Evolutionary conservation across 768 basidiomycete genomes (phyloP), one percentile per base, ranked within the genome.

Genomic region (Russula sp.): DNA sequence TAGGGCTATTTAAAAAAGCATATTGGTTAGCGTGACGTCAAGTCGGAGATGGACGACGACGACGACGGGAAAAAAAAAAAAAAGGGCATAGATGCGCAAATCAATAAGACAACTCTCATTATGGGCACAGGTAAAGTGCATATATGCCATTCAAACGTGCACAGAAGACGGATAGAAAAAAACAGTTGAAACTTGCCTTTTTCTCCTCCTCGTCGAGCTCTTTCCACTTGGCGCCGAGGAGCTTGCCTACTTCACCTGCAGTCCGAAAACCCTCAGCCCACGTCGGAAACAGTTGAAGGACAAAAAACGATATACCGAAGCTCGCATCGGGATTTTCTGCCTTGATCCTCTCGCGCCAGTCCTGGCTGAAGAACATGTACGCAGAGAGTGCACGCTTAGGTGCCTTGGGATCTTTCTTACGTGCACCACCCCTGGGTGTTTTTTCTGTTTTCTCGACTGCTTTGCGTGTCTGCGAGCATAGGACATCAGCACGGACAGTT

Each of bases 331-430:
- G 95, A 78, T 98, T 96, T 78, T 97, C 93, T 60, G 83, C 71
- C 85, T 95, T 96, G 82, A 98, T 90, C 72, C 89, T 84, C 76
- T 95, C 90, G 72, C 95, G 83, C 90, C 92, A 89, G 74, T 93
- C 95, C 74, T 94, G 90, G 69, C 85, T 87, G 82, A 98, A 98
- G 88, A 94, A 94, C 96, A 98, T 97, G 79, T 97, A 98, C 43
- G 96, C 93, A 35, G 94, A 97, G 49, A 97, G 81, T 0, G 92
- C 89, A 57, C 94, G 85, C 78, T 98, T 97, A 64, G 93, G 93
- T 48, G 87, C 84, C 74, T 88, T 88, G 64, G 83, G 83, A 73
- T 93, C 86, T 76, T 91, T 93, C 76, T 88, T 84, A 62, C 74
- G 73, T 71, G 84, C 85, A 66, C 79, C 71, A 20, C 69, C 75